phyloP scores from a whole-genome alignment of 306 rosid genomes.

The Lupinus albus region DNA sequence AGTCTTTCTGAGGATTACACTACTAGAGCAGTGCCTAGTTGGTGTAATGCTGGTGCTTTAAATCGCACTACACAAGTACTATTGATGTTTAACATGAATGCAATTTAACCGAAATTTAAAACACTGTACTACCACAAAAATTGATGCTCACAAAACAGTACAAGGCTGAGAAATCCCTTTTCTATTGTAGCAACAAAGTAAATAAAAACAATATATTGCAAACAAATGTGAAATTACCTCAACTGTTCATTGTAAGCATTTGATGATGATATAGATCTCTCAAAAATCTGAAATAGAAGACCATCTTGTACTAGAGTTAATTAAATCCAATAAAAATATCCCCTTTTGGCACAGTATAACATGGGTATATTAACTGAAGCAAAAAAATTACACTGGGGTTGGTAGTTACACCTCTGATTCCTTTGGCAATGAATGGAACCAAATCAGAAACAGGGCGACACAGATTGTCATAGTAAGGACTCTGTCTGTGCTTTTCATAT shows the following conservation, averaged over 20 bases:
- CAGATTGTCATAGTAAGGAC: conserved; percentile 89
- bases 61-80: too few species aligned
- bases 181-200: neutral
- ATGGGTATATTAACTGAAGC: neutral
- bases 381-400: conserved; percentile 70
- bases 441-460: conserved; percentile 85
- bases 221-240: conserved; percentile 51
- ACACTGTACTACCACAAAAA: too few species aligned
- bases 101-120: too few species aligned
- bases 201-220: neutral
- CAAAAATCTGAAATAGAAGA: conserved; percentile 69
- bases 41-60: too few species aligned
- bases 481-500: conserved; percentile 75
- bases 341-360: neutral
- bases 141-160: too few species aligned
- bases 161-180: neutral
- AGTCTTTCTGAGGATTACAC: too few species aligned
- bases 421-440: conserved; percentile 73
- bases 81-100: too few species aligned
- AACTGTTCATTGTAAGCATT: conserved; percentile 76
- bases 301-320: neutral
- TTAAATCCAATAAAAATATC: conserved; percentile 7
- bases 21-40: too few species aligned
- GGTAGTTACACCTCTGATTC: conserved; percentile 87
- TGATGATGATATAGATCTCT: conserved; percentile 79